These are phyloP conservation scores for Coemansia sp. DNA, from an alignment of 192 early-diverging fungal species.

Conservation along the genomic window DNA sequence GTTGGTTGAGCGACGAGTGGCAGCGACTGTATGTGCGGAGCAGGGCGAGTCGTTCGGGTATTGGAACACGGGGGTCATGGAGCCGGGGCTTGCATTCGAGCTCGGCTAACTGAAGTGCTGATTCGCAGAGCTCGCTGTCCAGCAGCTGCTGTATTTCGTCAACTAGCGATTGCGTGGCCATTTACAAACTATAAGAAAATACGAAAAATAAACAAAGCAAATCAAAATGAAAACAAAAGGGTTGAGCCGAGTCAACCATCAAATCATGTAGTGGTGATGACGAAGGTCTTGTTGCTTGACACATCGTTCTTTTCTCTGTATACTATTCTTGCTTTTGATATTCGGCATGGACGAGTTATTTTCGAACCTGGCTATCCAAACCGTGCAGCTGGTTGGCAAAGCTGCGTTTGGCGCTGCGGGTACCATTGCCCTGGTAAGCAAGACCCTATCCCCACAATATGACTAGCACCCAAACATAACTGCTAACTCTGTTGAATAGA, in stretches of 20 bases:
- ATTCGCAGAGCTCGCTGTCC: conserved; percentile 42
- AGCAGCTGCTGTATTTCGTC: conserved; percentile 40
- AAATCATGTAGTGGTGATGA: background rate
- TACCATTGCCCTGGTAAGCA: conserved; percentile 39
- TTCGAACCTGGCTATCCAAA: conserved; percentile 62
- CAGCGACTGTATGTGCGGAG: conserved; percentile 17
- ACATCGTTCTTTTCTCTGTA: background rate
- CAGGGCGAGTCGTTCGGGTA: conserved; percentile 25
- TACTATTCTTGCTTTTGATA: background rate
- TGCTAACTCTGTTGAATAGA: background rate
- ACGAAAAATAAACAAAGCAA: background rate
- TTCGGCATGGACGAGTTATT: conserved; percentile 63
- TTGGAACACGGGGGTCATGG: background rate
- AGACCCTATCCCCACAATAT: background rate
- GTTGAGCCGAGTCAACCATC: background rate
- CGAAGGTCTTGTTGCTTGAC: background rate
- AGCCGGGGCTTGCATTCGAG: conserved; percentile 38
- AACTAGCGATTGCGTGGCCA: conserved; percentile 22
- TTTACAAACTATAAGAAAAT: conserved; percentile 3
- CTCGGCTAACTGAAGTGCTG: conserved; percentile 43
- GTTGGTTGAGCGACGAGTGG: conserved; percentile 20
- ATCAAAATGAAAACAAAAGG: background rate
- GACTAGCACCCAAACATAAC: background rate
- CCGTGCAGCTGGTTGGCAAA: conserved; percentile 62
- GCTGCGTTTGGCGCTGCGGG: conserved; percentile 58